Evolutionary conservation across 108 stramenopile species (phyloP), one percentile per base, ranked within the genome.

Genomic region (Hondaea fermentalgiana): DNA sequence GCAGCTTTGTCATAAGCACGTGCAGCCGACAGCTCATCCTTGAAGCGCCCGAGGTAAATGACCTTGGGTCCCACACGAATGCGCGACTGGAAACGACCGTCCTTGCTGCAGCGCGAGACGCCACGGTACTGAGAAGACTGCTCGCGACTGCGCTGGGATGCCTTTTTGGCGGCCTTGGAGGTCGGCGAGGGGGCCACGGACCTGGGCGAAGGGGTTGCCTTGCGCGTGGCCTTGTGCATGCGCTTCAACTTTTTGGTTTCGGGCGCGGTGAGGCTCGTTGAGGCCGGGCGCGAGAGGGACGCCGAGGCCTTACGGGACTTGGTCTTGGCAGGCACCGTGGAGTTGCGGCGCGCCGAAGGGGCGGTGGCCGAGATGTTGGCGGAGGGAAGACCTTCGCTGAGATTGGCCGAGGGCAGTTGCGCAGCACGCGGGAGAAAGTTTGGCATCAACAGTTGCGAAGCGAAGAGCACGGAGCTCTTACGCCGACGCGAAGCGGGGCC

Each of bases 31-130:
- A 83, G 43, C 76, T 83, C 76, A 35, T 47, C 19, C 76, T 83
- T 83, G 51, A 83, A 83, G 51, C 76, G 76, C 2, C 76, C 76
- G 28, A 83, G 76, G 76, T 83, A 83, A 17, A 83, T 83, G 4
- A 83, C 76, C 76, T 83, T 83, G 3, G 76, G 49, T 3, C 76
- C 76, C n/a, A 83, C 76, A 23, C 76, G 76, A 4, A 83, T 83
- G 76, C 76, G 76, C 45, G 76, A 47, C 51, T 83, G 76, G 4
- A 83, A 83, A 16, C 76, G 45, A 16, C 76, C 76, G 4, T 83
- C 76, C 76, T 83, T 83, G 76, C 49, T 53, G 76, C 76, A 83
- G 23, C 76, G 19, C 25, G 49, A 53, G 19, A 83, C 76, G 51
- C 76, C 76, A 45, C 76, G 76, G 51, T 53, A 83, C 76, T 83